A percentile compares a stretch with the other conserved stretches of the same genome.
Evolutionary conservation across 306 rosid genomes (phyloP).

Genomic region (Vigna radiata): DNA sequence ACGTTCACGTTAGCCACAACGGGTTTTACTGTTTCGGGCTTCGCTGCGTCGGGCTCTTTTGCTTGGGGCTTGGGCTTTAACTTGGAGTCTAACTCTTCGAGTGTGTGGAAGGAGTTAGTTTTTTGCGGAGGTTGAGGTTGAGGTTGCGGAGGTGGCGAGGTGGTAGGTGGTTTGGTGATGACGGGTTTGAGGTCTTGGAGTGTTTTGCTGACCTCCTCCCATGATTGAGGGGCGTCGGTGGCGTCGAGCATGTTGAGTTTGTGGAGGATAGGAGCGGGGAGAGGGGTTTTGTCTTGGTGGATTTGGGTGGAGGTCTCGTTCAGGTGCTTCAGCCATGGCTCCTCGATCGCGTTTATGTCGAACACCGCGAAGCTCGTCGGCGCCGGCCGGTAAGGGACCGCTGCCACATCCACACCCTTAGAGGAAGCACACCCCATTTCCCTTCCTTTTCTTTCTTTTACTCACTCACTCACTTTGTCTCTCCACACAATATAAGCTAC

Average conservation of each 20-base stretch:
- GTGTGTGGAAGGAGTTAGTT: conserved; percentile 71
- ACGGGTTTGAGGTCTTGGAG: conserved; percentile 70
- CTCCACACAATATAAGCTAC: too few relatives aligned
- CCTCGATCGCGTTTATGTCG: conserved; percentile 77
- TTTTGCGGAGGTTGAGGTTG: conserved; percentile 44
- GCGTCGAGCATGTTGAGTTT: conserved; percentile 67
- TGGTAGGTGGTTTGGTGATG: conserved; percentile 2
- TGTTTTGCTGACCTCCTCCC: conserved; percentile 83
- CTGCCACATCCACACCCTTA: conserved; percentile 52
- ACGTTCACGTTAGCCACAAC: neutral
- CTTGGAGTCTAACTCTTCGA: conserved; percentile 77
- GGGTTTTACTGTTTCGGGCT: neutral
- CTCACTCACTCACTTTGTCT: neutral
- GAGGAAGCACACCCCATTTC: conserved; percentile 85
- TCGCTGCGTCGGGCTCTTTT: too few relatives aligned
- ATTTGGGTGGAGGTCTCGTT: conserved; percentile 13
- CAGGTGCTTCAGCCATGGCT: conserved; percentile 75
- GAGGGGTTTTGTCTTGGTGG: conserved; percentile 44
- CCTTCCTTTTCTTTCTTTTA: neutral
- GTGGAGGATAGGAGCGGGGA: conserved; percentile 64
- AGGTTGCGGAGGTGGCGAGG: conserved; percentile 30
- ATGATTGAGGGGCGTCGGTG: conserved; percentile 71
- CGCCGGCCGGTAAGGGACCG: conserved; percentile 64
- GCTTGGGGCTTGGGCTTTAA: conserved; percentile 36
- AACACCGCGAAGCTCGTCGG: conserved; percentile 88